phyloP scores from a whole-genome alignment of 345 rosid genomes.

The Eucalyptus cladocalyx region DNA sequence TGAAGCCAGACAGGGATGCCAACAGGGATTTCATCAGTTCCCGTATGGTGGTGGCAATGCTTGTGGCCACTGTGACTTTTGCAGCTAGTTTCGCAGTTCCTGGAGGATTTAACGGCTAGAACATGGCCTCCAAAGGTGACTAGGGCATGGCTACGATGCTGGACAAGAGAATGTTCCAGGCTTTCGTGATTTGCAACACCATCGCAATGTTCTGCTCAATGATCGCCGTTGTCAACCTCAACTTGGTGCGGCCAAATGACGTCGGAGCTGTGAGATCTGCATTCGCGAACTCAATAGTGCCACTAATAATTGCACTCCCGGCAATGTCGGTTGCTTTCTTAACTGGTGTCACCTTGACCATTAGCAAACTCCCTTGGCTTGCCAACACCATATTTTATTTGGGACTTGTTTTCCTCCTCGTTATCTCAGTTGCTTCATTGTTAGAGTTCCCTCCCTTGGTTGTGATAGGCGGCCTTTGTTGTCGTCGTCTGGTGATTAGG shows the following conservation, averaged over 20 bases:
- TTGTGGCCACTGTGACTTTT: background rate
- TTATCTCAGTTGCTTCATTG: background rate
- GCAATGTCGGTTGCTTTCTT: background rate
- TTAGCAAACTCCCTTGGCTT: background rate
- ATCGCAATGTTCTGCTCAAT: background rate
- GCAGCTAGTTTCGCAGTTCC: background rate
- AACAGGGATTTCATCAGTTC: background rate
- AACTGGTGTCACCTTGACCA: background rate
- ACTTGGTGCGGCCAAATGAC: background rate
- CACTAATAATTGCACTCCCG: background rate
- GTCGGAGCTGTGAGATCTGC: rapidly evolving
- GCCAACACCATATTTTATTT: background rate
- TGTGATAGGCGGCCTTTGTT: rapidly evolving
- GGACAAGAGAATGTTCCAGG: background rate
- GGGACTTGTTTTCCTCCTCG: background rate
- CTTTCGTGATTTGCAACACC: background rate
- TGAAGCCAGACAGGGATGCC: rapidly evolving
- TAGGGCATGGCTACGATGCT: background rate
- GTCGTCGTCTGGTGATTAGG: no score
- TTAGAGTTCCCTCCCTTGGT: rapidly evolving
- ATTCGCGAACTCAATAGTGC: rapidly evolving
- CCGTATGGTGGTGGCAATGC: background rate
- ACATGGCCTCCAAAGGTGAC: background rate
- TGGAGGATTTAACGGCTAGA: background rate
- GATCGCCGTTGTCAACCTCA: background rate